Evolutionary conservation across 2,329 filamentous ascomycete species (phyloP), one percentile per base, ranked within the genome.

Genomic region (Falciphora oryzae): DNA sequence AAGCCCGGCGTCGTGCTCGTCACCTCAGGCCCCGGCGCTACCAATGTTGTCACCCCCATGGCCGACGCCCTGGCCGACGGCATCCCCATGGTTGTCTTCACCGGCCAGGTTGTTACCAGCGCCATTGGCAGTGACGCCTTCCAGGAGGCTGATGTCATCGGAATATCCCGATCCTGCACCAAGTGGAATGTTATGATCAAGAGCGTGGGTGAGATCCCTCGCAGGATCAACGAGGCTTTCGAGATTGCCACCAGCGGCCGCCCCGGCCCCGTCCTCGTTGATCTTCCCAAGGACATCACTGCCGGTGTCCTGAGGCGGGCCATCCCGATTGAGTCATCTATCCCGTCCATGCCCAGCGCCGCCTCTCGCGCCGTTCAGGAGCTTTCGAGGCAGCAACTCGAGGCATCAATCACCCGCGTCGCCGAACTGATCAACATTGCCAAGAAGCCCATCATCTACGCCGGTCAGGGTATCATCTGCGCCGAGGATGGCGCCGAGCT

Each of bases 161-260:
- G 94, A 70, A 98, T 99, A 76, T 96, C 92, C 44, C 86, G 94
- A 73, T 89, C 93, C 27, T 97, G 93, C 83, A 97, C 93, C 70
- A 98, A 98, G 82, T 99, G 95, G 95, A 98, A 98, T 72, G 92
- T 96, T 66, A 96, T 98, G 93, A 92, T 97, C 61, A 97, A 96
- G 84, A 94, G 89, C 76, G 88, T 97, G 64, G 93, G 92, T 62
- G 95, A 99, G 79, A 83, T 99, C 65, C 95, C 95, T 62, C 87
- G 91, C 72, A 87, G 94, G 69, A 98, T 98, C 74, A 97, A 97
- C 76, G 95, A 98, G 80, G 95, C 95, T 61, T 98, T 98, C 74
- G 93, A 98, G 80, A 98, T 98, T 74, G 95, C 95, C 57, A 98
- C 92, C 57, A 95, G 90, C 72, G 95, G 95, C 66, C 87, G 95